Base-by-base conservation (phyloP, 805 yeast species). In the Lipomyces japonicus region DNA sequence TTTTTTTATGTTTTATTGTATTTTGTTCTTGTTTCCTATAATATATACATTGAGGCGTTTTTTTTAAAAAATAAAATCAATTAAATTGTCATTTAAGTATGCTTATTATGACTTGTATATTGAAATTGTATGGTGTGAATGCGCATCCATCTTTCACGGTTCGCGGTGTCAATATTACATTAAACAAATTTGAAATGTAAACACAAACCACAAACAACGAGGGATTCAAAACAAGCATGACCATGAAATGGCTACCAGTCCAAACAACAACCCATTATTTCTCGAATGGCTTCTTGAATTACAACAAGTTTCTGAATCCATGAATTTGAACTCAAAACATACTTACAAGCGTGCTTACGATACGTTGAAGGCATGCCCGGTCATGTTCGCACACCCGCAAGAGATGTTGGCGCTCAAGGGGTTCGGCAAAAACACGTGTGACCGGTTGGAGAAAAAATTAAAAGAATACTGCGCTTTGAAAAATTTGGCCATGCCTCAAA, bases 341-440 rank as follows among this genome's bases (percentile, higher is more conserved):
- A 74, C 79, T 0, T 81, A 81, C 60, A 67, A 69, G 44, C 73
- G 74, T 53, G 95, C 95, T 0, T 63, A 76, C 44, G 79, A 73
- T 24, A 72, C 76, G 28, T 62, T 89, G 23, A 64, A 69, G 39
- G 68, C 68, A 2, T 70, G 72, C 44, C 75, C 75, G 0, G 72
- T 65, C 0, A 68, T 71, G 10, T 73, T 86, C 23, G 60, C 63
- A 30, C 77, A 76, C 50, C 86, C 93, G 0, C 68, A 69, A 28
- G 81, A 85, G 44, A 70, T 91, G 39, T 65, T 67, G 14, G 72
- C 73, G 58, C 72, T 91, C 37, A 82, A 76, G 49, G 84, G 72
- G 40, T 75, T 91, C 31, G 97, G 97, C 0, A 82, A 79, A 10
- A 80, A 82, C 48, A 80, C 86, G 5, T 79, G 85, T 30, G 68